These are phyloP conservation scores for Colletotrichum scovillei DNA, from an alignment of 2,329 filamentous ascomycete genomes.

Conservation along the genomic window DNA sequence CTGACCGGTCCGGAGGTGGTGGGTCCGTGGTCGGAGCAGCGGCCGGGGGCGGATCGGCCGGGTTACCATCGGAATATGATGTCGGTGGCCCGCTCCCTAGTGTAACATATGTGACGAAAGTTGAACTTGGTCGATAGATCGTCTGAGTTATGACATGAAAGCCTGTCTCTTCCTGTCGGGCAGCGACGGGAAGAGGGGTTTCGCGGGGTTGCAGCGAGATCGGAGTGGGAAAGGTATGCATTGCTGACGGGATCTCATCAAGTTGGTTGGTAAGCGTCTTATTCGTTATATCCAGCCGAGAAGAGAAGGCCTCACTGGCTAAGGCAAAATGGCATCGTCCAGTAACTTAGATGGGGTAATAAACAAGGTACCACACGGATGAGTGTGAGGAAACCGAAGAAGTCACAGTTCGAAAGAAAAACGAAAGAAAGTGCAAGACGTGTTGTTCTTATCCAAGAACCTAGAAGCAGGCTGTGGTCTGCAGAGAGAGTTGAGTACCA, in stretches of 20 bases:
- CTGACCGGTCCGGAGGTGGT: constrained; percentile 28
- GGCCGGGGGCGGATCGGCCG: constrained; percentile 30
- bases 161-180: constrained; percentile 20
- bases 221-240: constrained; percentile 23
- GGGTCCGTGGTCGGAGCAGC: constrained; percentile 16
- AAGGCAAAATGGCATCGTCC: too few species aligned
- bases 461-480: constrained; percentile 22
- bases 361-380: background rate
- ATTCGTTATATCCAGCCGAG: background rate
- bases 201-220: constrained; percentile 14
- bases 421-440: constrained; percentile 18
- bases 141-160: constrained; percentile 49
- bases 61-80: constrained; percentile 29
- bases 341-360: too few species aligned
- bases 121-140: constrained; percentile 47
- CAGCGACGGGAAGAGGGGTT: constrained; percentile 8
- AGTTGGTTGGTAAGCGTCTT: background rate
- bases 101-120: constrained; percentile 50
- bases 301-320: background rate
- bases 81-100: constrained; percentile 36
- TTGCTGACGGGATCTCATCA: constrained; percentile 27
- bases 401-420: background rate
- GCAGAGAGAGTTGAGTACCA: background rate
- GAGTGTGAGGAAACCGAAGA: background rate
- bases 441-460: constrained; percentile 9